These are phyloP conservation scores for Penicillium sp. DNA, from an alignment of 2,329 filamentous ascomycete genomes.

Conservation along the genomic window DNA sequence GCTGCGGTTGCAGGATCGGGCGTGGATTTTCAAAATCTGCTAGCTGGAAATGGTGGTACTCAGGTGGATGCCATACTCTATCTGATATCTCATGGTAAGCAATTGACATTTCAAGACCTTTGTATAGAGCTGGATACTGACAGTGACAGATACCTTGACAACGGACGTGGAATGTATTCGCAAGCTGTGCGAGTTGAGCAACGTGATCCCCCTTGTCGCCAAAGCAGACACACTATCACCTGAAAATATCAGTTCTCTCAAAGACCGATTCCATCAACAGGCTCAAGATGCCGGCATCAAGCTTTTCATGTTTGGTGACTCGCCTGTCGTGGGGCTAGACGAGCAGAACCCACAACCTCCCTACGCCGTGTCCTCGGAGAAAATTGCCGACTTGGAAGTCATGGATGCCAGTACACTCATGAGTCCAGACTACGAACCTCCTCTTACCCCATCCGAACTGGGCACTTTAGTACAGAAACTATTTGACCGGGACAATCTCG, in stretches of 20 bases:
- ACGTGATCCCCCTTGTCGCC: constrained; percentile 80
- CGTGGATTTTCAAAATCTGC: constrained; percentile 72
- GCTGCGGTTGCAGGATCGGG: constrained; percentile 67
- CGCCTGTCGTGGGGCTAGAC: constrained; percentile 28
- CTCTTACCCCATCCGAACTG: constrained; percentile 77
- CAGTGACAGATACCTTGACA: constrained; percentile 56
- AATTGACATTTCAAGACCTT: constrained; percentile 36
- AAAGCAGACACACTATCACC: constrained; percentile 71
- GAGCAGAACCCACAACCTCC: constrained; percentile 50
- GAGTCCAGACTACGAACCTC: constrained; percentile 86
- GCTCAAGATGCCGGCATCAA: constrained; percentile 56
- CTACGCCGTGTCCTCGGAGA: constrained; percentile 77
- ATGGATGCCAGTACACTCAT: constrained; percentile 95
- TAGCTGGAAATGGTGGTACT: constrained; percentile 80
- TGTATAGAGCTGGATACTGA: neutral
- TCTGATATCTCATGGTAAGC: constrained; percentile 69
- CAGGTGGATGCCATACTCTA: constrained; percentile 87
- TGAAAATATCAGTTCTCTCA: constrained; percentile 62
- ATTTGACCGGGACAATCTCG: constrained; percentile 76
- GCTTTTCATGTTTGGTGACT: constrained; percentile 67
- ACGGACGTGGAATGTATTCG: constrained; percentile 73
- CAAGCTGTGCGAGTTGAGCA: constrained; percentile 72
- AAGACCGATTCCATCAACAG: constrained; percentile 52
- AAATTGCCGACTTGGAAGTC: constrained; percentile 71
- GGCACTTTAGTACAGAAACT: constrained; percentile 68